A percentile compares a stretch with the other conserved stretches of the same genome.
Evolutionary conservation across 2,329 filamentous ascomycete species (phyloP).

Genomic region (Macroventuria anomochaeta): DNA sequence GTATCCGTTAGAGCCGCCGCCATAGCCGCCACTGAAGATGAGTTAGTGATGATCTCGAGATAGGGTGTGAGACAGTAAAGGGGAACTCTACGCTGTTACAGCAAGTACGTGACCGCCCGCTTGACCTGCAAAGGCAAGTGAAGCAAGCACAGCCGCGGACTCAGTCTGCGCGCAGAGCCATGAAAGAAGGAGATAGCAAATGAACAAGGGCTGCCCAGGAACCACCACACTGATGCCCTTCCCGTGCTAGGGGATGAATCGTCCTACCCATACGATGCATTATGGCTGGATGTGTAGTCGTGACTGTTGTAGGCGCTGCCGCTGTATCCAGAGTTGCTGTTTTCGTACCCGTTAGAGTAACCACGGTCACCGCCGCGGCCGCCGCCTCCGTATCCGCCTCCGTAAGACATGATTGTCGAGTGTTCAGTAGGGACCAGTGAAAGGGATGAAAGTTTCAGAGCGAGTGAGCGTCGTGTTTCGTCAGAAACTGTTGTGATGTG

Average conservation of each 20-base stretch:
- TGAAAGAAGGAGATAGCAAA: slow-evolving; percentile 38
- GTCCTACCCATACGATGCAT: slow-evolving; percentile 55
- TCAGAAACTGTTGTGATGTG: slow-evolving; percentile 21
- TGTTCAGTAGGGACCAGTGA: slow-evolving; percentile 44
- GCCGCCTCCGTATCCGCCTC: slow-evolving; percentile 57
- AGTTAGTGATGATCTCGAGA: slow-evolving; percentile 32
- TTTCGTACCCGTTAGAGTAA: slow-evolving; percentile 62
- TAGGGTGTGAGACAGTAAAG: slow-evolving; percentile 19
- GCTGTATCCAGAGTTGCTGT: slow-evolving; percentile 52
- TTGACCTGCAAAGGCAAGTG: slow-evolving; percentile 27
- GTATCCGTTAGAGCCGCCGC: slow-evolving; percentile 28
- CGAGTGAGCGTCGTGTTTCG: slow-evolving; percentile 30
- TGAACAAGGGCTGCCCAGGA: slow-evolving; percentile 36
- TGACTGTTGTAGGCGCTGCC: slow-evolving; percentile 55
- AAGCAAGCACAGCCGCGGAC: slow-evolving; percentile 35
- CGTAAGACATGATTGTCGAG: slow-evolving; percentile 71
- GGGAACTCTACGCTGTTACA: slow-evolving; percentile 41
- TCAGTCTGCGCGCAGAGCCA: slow-evolving; percentile 40
- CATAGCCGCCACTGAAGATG: slow-evolving; percentile 35
- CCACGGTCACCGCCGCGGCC: slow-evolving; percentile 56
- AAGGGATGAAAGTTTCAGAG: slow-evolving; percentile 33
- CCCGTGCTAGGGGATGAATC: slow-evolving; percentile 44
- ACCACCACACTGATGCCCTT: slow-evolving; percentile 49
- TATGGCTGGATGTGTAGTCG: slow-evolving; percentile 53
- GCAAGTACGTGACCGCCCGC: slow-evolving; percentile 35